phyloP scores from a whole-genome alignment of 495 filamentous ascomycete species.

The Xylaria cubensis region DNA sequence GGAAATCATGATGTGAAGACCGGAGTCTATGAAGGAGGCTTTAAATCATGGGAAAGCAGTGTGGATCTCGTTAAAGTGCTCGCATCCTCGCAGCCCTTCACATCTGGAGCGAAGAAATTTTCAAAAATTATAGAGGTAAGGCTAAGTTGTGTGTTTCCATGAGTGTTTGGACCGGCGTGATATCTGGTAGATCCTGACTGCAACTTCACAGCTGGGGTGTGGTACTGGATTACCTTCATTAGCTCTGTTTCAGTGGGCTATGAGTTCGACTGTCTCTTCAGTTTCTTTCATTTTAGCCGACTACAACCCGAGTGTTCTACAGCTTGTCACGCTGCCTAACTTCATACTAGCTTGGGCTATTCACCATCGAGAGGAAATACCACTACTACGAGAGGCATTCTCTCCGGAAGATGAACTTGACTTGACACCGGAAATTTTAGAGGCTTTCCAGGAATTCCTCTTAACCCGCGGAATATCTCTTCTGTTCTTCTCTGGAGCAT shows the following conservation, averaged over 20 bases:
- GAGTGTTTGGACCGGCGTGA: conserved; percentile 13
- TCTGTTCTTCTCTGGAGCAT: conserved; percentile 81
- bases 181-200: conserved; percentile 38
- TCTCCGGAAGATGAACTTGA: conserved; percentile 73
- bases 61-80: conserved; percentile 83
- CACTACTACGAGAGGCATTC: conserved; percentile 47
- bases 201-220: conserved; percentile 73
- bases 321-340: conserved; percentile 88
- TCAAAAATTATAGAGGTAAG: conserved; percentile 77
- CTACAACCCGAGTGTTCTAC: conserved; percentile 86
- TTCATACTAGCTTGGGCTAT: conserved; percentile 81
- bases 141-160: conserved; percentile 19
- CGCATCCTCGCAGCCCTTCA: conserved; percentile 59
- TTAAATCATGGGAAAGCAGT: conserved; percentile 98
- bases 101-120: conserved; percentile 47
- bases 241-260: conserved; percentile 73
- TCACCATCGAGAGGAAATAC: conserved; percentile 39
- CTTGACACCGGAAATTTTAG: conserved; percentile 67
- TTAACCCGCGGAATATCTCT: conserved; percentile 62
- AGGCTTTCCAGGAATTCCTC: conserved; percentile 67
- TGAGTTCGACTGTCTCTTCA: conserved; percentile 48
- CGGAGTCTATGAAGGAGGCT: conserved; percentile 95
- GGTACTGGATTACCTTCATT: conserved; percentile 88
- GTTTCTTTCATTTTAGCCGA: conserved; percentile 79
- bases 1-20: conserved; percentile 86